A percentile compares a stretch with the other conserved stretches of the same genome.
phyloP scores from a whole-genome alignment of 1,284 basidiomycete species.

The Irpex rosettiformis region DNA sequence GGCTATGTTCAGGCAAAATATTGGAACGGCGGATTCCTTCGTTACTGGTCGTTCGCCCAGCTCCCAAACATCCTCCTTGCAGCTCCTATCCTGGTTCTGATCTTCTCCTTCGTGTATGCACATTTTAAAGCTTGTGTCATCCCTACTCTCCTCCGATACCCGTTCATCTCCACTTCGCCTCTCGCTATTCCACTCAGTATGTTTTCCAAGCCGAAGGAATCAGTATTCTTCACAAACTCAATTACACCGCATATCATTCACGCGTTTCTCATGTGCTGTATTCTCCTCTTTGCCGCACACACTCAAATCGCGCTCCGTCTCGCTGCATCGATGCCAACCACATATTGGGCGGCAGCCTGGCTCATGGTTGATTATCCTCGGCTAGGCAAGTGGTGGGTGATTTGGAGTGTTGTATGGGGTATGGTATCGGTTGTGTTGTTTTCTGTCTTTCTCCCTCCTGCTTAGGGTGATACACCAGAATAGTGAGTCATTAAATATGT shows the following conservation, averaged over 20 bases:
- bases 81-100: slow-evolving; percentile 60
- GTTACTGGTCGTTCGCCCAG: slow-evolving; percentile 84
- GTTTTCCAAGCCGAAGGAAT: slow-evolving; percentile 7
- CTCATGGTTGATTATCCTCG: slow-evolving; percentile 47
- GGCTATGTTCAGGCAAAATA: slow-evolving; percentile 82
- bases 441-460: slow-evolving; percentile 88
- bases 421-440: slow-evolving; percentile 71
- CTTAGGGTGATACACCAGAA: slow-evolving; percentile 41
- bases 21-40: slow-evolving; percentile 85
- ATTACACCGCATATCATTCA: slow-evolving; percentile 68
- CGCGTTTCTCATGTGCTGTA: slow-evolving; percentile 52
- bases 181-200: background rate
- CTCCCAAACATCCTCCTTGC: slow-evolving; percentile 87
- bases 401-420: slow-evolving; percentile 80
- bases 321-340: slow-evolving; percentile 73
- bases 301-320: slow-evolving; percentile 89
- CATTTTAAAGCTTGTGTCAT: slow-evolving; percentile 18
- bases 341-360: slow-evolving; percentile 82
- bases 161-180: slow-evolving; percentile 3
- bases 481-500: no score
- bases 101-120: slow-evolving; percentile 36
- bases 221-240: slow-evolving; percentile 33
- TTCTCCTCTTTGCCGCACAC: slow-evolving; percentile 81
- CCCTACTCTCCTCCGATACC: slow-evolving; percentile 17
- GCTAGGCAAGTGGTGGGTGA: slow-evolving; percentile 56